Evolutionary conservation across 106 monocot species (phyloP).

Genomic region (Hemerocallis citrina): DNA sequence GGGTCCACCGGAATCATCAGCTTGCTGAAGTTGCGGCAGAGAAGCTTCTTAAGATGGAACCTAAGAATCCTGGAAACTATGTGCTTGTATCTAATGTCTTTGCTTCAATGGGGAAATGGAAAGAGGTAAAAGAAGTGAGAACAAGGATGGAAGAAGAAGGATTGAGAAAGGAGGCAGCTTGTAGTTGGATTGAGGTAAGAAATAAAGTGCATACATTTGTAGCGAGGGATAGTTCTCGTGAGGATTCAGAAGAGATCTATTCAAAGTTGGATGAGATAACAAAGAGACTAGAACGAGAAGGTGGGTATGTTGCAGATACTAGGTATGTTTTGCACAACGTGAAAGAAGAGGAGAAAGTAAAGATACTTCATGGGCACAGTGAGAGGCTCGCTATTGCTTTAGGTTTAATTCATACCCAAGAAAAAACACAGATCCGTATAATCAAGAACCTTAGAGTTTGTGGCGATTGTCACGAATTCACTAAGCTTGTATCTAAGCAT

Average conservation of each 20-base stretch:
- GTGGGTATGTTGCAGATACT: constrained; percentile 41
- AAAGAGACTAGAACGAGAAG: constrained; percentile 28
- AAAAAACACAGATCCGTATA: constrained; percentile 43
- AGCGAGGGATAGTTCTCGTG: constrained; percentile 51
- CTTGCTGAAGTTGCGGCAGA: constrained; percentile 46
- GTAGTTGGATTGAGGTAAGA: constrained; percentile 71
- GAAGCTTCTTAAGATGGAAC: constrained; percentile 68
- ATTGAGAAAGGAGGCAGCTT: constrained; percentile 61
- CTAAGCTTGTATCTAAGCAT: constrained; percentile 45
- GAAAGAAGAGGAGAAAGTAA: constrained; percentile 41
- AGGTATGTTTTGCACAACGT: constrained; percentile 46
- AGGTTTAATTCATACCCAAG: constrained; percentile 35
- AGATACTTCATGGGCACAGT: constrained; percentile 50
- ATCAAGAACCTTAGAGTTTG: constrained; percentile 85
- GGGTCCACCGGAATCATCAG: constrained; percentile 32
- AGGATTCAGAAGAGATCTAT: constrained; percentile 33
- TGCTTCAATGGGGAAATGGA: constrained; percentile 59
- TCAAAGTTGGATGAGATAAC: constrained; percentile 56
- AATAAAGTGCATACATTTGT: constrained; percentile 56
- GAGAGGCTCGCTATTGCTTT: constrained; percentile 72
- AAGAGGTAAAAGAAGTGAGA: constrained; percentile 47
- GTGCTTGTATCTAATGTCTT: constrained; percentile 70
- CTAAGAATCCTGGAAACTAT: constrained; percentile 71
- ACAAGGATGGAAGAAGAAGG: constrained; percentile 44
- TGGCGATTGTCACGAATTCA: constrained; percentile 74